Percentiles rank a stretch among this genome's conserved stretches.
Conservation (phyloP, 2,329 filamentous ascomycete genomes). For the Colletotrichum filicis region DNA sequence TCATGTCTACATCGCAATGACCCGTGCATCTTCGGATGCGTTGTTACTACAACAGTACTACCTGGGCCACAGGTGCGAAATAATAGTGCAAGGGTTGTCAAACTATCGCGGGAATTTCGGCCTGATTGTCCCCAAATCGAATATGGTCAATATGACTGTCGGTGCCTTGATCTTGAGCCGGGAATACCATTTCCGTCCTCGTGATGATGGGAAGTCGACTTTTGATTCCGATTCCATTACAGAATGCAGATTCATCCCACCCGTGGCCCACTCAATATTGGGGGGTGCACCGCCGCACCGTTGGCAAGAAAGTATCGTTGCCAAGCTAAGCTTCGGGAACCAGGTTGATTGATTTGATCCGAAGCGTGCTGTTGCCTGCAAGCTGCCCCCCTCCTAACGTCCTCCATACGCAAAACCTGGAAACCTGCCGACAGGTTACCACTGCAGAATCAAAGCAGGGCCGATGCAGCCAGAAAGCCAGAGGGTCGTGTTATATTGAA, state of each 20-base stretch:
- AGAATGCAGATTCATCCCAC: neutral
- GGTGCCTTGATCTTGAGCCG: no score
- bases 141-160: slow-evolving; percentile 6
- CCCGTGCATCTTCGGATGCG: neutral
- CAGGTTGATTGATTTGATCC: neutral
- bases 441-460: neutral
- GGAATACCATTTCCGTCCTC: neutral
- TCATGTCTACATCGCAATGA: neutral
- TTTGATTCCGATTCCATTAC: neutral
- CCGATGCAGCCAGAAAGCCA: neutral
- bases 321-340: neutral
- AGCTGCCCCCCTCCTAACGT: no score
- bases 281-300: no score
- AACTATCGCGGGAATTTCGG: slow-evolving; percentile 25
- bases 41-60: neutral
- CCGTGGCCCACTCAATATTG: no score
- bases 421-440: slow-evolving; percentile 3
- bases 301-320: neutral
- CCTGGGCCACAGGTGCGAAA: neutral
- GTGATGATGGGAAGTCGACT: neutral
- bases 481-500: neutral
- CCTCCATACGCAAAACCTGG: neutral
- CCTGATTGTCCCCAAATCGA: neutral
- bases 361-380: neutral
- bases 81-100: slow-evolving; percentile 5